Conservation (phyloP, 139 green algal genomes). For the Haematococcus lacustris region DNA sequence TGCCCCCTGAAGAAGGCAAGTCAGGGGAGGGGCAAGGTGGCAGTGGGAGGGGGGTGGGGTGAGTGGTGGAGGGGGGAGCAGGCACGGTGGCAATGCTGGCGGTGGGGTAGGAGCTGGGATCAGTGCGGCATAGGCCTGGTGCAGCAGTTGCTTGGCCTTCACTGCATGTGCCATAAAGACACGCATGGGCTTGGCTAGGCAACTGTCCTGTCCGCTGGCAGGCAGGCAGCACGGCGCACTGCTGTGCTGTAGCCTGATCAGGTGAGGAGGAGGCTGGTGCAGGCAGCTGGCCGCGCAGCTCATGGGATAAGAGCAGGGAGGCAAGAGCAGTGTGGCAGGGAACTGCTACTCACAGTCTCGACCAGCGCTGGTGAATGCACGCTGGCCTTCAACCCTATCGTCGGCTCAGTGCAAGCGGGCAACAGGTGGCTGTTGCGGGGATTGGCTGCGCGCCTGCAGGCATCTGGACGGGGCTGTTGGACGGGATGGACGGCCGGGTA, state of each 20-base stretch:
- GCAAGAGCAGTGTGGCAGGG: no score
- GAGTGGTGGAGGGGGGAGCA: not conserved
- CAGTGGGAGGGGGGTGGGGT: not conserved
- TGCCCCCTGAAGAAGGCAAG: conserved; percentile 3
- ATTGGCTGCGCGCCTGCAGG: conserved; percentile 13
- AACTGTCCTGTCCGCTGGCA: not conserved
- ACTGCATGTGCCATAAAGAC: not conserved
- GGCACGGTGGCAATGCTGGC: not conserved
- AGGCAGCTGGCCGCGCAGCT: no score
- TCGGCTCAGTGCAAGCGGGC: no score
- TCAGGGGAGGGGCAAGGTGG: not conserved
- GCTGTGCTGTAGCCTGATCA: no score
- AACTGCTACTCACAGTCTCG: no score
- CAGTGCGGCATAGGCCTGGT: not conserved
- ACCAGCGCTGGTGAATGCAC: no score
- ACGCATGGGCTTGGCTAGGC: not conserved
- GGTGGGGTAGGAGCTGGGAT: not conserved
- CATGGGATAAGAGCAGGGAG: no score
- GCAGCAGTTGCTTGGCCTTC: not conserved
- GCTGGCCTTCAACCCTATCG: no score
- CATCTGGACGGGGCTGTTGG: conserved; percentile 56
- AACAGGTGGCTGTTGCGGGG: no score
- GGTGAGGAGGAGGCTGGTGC: no score
- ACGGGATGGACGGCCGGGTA: conserved; percentile 70
- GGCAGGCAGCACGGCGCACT: no score